Conservation (phyloP, 2,329 filamentous ascomycete species). For the Phaeosphaeria sp. region DNA sequence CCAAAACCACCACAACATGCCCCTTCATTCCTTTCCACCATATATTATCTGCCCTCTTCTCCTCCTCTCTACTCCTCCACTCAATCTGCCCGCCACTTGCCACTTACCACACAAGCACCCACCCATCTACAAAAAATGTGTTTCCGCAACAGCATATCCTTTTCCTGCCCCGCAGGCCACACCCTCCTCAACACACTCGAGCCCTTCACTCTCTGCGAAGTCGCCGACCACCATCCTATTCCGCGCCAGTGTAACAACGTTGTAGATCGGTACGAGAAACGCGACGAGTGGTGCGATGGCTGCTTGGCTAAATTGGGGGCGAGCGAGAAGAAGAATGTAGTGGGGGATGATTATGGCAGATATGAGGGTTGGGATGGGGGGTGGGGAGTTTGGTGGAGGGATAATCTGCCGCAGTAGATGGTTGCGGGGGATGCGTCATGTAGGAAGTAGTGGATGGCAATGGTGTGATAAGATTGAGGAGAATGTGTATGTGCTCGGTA, state of each 20-base stretch:
- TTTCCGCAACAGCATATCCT: slow-evolving; percentile 13
- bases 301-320: slow-evolving; percentile 2
- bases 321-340: neutral
- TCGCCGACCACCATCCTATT: slow-evolving; percentile 9
- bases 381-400: neutral
- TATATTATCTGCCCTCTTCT: neutral
- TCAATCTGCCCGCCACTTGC: neutral
- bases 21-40: neutral
- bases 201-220: slow-evolving; percentile 17
- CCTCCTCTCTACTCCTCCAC: neutral
- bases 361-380: neutral
- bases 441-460: too few relatives aligned
- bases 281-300: slow-evolving; percentile 17
- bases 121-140: slow-evolving; percentile 12
- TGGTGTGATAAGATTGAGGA: too few relatives aligned
- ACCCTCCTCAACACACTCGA: slow-evolving; percentile 1
- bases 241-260: slow-evolving; percentile 13
- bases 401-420: neutral
- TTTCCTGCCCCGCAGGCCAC: slow-evolving; percentile 12
- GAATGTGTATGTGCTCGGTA: too few relatives aligned
- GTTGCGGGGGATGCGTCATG: too few relatives aligned
- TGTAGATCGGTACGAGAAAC: neutral
- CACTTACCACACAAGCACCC: too few relatives aligned
- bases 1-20: too few relatives aligned
- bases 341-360: neutral